phyloP scores from a whole-genome alignment of 352 stramenopile species.

The Phytopythium ostracodes region DNA sequence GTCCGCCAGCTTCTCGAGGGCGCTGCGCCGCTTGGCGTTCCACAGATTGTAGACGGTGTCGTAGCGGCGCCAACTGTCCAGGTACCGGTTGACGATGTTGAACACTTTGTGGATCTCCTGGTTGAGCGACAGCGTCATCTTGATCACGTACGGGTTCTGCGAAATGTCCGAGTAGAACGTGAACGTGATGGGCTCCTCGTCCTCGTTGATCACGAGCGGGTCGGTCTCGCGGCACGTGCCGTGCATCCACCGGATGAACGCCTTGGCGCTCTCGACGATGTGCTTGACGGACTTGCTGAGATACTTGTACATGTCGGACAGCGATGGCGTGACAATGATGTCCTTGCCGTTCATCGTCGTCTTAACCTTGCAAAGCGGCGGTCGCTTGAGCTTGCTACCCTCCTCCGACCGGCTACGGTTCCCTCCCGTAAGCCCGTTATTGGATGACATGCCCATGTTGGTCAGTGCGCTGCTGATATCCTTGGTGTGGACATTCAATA shows the following conservation, averaged over 20 bases:
- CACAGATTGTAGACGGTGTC: constrained; percentile 94
- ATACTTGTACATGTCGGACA: constrained; percentile 96
- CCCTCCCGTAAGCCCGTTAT: constrained; percentile 12
- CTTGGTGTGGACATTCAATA: constrained; percentile 89
- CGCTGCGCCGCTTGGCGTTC: constrained; percentile 89
- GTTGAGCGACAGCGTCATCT: constrained; percentile 92
- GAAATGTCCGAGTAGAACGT: constrained; percentile 95
- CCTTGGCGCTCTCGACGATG: constrained; percentile 93
- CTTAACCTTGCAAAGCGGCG: constrained; percentile 92
- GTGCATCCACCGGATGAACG: constrained; percentile 95
- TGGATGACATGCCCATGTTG: constrained; percentile 36
- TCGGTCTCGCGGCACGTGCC: constrained; percentile 91
- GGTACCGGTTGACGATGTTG: constrained; percentile 92
- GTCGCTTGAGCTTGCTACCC: constrained; percentile 68
- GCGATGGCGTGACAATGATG: constrained; percentile 90
- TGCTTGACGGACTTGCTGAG: constrained; percentile 93
- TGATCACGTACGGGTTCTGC: constrained; percentile 94
- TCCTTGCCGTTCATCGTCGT: constrained; percentile 94
- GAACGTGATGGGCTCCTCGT: constrained; percentile 93
- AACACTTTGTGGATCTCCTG: constrained; percentile 94
- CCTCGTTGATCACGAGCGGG: constrained; percentile 86
- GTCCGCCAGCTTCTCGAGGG: constrained; percentile 90
- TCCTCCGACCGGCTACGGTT: constrained; percentile 35
- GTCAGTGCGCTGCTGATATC: constrained; percentile 54
- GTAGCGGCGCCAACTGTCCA: constrained; percentile 93